Percentiles rank a stretch among this genome's conserved stretches.
phyloP scores from a whole-genome alignment of 2,329 filamentous ascomycete species.

The Verticillium dahliae region DNA sequence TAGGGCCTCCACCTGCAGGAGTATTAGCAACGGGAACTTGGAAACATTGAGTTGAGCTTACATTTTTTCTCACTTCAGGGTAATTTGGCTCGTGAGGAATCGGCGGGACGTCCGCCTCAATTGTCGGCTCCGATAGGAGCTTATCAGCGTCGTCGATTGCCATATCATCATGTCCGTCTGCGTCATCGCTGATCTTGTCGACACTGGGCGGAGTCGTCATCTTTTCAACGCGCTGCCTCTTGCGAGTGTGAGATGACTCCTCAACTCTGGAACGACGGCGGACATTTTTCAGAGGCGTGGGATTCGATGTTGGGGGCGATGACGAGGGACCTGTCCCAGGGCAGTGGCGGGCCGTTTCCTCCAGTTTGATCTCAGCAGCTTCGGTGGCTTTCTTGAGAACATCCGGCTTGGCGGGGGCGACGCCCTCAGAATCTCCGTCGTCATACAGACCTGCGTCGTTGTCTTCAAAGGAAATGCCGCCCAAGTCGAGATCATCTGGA shows the following conservation, averaged over 20 bases:
- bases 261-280: neutral
- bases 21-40: neutral
- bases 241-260: neutral
- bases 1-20: neutral
- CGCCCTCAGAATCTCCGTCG: neutral
- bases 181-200: neutral
- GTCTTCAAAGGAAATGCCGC: neutral
- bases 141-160: neutral
- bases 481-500: neutral
- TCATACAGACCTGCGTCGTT: neutral
- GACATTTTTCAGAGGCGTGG: neutral
- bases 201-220: neutral
- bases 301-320: neutral
- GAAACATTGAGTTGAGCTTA: neutral
- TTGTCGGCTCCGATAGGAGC: neutral
- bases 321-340: neutral
- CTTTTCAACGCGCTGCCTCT: neutral
- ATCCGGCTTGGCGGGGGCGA: neutral
- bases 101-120: neutral
- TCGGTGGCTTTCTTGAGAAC: neutral
- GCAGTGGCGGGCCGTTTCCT: neutral
- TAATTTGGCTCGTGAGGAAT: neutral
- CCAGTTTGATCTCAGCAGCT: neutral
- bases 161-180: neutral
- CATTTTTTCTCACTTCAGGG: neutral